Evolutionary conservation across 805 yeast species (phyloP), one percentile per base, ranked within the genome.

Genomic region (Blastobotrys chiropterorum): DNA sequence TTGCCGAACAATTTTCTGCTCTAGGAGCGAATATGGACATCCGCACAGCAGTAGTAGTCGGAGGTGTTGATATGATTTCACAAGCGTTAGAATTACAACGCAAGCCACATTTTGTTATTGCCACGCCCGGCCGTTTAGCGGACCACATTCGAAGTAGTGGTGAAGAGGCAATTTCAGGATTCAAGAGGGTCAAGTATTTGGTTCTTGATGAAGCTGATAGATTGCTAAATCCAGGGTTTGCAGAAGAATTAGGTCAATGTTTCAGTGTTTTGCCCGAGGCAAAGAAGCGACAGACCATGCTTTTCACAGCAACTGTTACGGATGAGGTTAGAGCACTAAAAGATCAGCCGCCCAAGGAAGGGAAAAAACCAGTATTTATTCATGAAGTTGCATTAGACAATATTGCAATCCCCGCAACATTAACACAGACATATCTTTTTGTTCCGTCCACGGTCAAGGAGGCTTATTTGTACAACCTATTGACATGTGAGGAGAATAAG

Each of bases 141-240:
- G 96, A 89, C 65, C 97, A 92, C 68, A 83, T 94, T 16, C 68
- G 84, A 55, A 80, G 83, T 61, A 86, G 94, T 65, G 97, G 97
- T 15, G 95, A 86, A 53, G 97, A 94, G 55, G 86, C 95, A 3
- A 74, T 85, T 0, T 74, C 80, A 39, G 96, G 97, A 0, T 26
- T 26, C 34, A 80, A 83, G 59, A 75, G 95, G 59, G 84, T 86
- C 15, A 83, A 84, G 64, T 94, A 75, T 63, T 72, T 94, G 49
- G 98, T 94, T 2, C 72, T 94, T 1, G 99, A 94, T 74, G 99
- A 92, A 72, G 99, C 99, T 1, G 99, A 94, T 75, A 78, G 97
- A 55, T 71, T 94, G 30, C 77, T 94, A 56, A 87, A 94, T 45
- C 81, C 83, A 51, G 85, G 95, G 46, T 90, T 94, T 68, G 84